These are phyloP conservation scores for Septoria linicola DNA, from an alignment of 2,329 filamentous ascomycete genomes.

Conservation along the genomic window DNA sequence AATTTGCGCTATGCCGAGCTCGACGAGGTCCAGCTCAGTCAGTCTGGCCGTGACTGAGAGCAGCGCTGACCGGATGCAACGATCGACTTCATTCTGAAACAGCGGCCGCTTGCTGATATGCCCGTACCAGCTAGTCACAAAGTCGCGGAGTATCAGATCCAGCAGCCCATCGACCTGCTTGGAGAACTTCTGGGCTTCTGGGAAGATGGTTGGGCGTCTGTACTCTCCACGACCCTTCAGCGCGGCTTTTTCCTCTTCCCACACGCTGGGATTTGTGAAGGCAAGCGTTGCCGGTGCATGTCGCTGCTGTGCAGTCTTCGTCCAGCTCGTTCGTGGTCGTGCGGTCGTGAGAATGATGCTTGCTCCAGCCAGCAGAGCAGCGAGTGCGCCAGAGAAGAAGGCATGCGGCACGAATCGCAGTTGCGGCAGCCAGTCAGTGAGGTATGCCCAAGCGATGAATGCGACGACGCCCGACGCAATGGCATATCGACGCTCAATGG, in stretches of 20 bases:
- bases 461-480: slow-evolving; percentile 65
- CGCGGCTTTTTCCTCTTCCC: slow-evolving; percentile 68
- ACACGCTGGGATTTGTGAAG: slow-evolving; percentile 48
- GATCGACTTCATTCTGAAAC: slow-evolving; percentile 86
- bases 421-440: slow-evolving; percentile 76
- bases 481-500: slow-evolving; percentile 71
- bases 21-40: slow-evolving; percentile 75
- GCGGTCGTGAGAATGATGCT: not conserved
- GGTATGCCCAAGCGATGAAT: slow-evolving; percentile 85
- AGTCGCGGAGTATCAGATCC: slow-evolving; percentile 74
- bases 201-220: slow-evolving; percentile 67
- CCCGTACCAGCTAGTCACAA: slow-evolving; percentile 84
- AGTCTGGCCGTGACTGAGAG: slow-evolving; percentile 69
- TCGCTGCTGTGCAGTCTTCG: slow-evolving; percentile 18
- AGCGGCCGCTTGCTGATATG: slow-evolving; percentile 76
- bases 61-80: slow-evolving; percentile 70
- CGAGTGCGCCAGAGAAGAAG: slow-evolving; percentile 67
- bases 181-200: slow-evolving; percentile 73
- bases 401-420: slow-evolving; percentile 85
- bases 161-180: slow-evolving; percentile 77
- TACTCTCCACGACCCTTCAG: slow-evolving; percentile 68
- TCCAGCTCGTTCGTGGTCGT: not conserved
- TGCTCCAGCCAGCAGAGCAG: slow-evolving; percentile 55
- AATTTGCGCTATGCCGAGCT: slow-evolving; percentile 75
- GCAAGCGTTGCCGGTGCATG: slow-evolving; percentile 26